A percentile compares a stretch with the other conserved stretches of the same genome.
These are phyloP conservation scores for Suhomyces guaymorum DNA, from an alignment of 1,139 yeast species.

Conservation along the genomic window DNA sequence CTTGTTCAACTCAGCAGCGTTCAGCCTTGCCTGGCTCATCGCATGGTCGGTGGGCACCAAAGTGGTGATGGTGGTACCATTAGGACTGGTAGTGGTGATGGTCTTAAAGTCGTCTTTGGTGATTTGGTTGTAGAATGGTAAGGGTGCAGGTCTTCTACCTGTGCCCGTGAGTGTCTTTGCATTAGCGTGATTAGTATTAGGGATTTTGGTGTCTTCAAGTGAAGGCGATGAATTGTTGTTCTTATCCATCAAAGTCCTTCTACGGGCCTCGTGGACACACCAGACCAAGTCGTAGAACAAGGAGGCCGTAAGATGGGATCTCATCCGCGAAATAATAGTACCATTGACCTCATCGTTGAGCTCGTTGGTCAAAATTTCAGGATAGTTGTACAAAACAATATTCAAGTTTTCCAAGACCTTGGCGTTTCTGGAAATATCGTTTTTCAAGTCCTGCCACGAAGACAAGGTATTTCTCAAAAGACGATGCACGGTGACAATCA, in stretches of 20 bases:
- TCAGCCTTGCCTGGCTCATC: slow-evolving; percentile 55
- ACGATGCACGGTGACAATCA: slow-evolving; percentile 90
- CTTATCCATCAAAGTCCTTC: slow-evolving; percentile 62
- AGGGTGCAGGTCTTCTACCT: slow-evolving; percentile 54
- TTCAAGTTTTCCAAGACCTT: slow-evolving; percentile 89
- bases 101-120: slow-evolving; percentile 90
- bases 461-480: slow-evolving; percentile 81
- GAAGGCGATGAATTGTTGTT: slow-evolving; percentile 15
- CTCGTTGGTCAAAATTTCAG: slow-evolving; percentile 63
- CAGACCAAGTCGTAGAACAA: slow-evolving; percentile 89
- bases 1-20: slow-evolving; percentile 55
- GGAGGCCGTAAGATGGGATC: slow-evolving; percentile 90
- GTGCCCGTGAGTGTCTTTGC: slow-evolving; percentile 1
- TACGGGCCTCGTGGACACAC: slow-evolving; percentile 92
- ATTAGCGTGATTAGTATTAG: slow-evolving; percentile 2
- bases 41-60: slow-evolving; percentile 86
- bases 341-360: slow-evolving; percentile 31
- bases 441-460: slow-evolving; percentile 89
- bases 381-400: slow-evolving; percentile 83
- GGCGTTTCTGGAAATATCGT: slow-evolving; percentile 90
- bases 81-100: slow-evolving; percentile 82
- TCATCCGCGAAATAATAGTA: slow-evolving; percentile 82
- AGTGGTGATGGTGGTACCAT: slow-evolving; percentile 88
- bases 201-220: slow-evolving; percentile 7
- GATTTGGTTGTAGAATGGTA: slow-evolving; percentile 91